phyloP scores from a whole-genome alignment of 306 rosid species.

The Medicago truncatula region DNA sequence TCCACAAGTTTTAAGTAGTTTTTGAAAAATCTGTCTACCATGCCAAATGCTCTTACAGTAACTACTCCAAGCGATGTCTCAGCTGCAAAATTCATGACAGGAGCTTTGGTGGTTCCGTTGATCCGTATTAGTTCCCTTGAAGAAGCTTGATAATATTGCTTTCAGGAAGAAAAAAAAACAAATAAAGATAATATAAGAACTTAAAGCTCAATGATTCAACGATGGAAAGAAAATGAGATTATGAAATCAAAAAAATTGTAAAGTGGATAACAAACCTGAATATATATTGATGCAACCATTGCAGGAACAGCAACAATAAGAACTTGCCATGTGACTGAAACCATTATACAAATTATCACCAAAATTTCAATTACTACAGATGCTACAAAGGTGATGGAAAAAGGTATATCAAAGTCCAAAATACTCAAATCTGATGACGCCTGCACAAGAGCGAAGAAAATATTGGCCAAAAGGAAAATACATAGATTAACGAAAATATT shows the following conservation, averaged over 20 bases:
- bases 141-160: slow-evolving; percentile 79
- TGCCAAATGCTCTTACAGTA: not conserved
- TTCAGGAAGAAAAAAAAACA: not conserved
- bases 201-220: not conserved
- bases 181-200: not conserved
- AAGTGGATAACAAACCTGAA: slow-evolving; percentile 51
- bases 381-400: not conserved
- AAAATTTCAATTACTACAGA: not conserved
- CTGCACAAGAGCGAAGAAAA: slow-evolving; percentile 48
- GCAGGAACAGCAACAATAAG: slow-evolving; percentile 1
- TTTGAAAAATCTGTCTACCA: not conserved
- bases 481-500: not conserved
- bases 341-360: not conserved
- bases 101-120: slow-evolving; percentile 1
- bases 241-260: not conserved
- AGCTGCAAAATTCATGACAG: not conserved
- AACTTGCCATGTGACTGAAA: slow-evolving; percentile 1
- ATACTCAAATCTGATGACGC: slow-evolving; percentile 32
- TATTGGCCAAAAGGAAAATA: not conserved
- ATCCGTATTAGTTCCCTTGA: slow-evolving; percentile 60
- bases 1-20: not conserved
- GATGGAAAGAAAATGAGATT: not conserved
- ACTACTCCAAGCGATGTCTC: not conserved
- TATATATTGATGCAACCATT: not conserved
- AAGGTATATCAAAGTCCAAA: slow-evolving; percentile 8